phyloP scores from a whole-genome alignment of 805 yeast genomes.

The Barnettozyma wickerhamii region DNA sequence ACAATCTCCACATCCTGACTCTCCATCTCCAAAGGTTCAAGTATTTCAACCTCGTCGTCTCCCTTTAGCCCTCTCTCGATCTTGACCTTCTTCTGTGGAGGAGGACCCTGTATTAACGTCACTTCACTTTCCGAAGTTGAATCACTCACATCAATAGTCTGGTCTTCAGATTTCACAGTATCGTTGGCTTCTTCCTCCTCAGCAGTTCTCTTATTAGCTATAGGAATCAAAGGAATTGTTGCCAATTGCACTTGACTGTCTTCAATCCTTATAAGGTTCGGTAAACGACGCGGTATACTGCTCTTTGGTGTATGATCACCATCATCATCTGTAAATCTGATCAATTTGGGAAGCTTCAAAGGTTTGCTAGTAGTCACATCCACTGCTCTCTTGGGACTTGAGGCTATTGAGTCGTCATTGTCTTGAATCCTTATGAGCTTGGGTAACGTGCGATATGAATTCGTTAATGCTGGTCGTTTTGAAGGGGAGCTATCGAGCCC shows the following conservation, averaged over 20 bases:
- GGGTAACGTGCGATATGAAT: not conserved
- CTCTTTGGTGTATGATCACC: constrained; percentile 9
- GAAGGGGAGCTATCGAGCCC: not conserved
- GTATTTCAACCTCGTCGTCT: not conserved
- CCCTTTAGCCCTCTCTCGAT: not conserved
- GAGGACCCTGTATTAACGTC: not conserved
- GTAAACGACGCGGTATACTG: constrained; percentile 3
- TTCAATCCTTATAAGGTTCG: constrained; percentile 10
- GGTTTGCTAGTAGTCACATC: not conserved
- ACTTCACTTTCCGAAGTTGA: not conserved
- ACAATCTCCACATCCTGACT: too few species aligned
- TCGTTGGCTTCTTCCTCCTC: too few species aligned
- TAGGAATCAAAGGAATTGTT: too few species aligned
- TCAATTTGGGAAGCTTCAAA: not conserved
- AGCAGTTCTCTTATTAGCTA: too few species aligned
- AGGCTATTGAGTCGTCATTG: not conserved
- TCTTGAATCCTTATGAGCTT: constrained; percentile 3
- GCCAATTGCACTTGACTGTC: constrained; percentile 23
- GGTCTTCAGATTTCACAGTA: too few species aligned
- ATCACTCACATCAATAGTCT: not conserved
- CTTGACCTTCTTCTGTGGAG: constrained; percentile 2
- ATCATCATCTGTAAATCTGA: not conserved
- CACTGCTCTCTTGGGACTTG: too few species aligned
- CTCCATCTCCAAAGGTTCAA: not conserved
- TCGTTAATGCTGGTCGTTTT: not conserved